Evolutionary conservation across 2,329 filamentous ascomycete species (phyloP), one percentile per base, ranked within the genome.

Genomic region (Cryphonectria naterciae): DNA sequence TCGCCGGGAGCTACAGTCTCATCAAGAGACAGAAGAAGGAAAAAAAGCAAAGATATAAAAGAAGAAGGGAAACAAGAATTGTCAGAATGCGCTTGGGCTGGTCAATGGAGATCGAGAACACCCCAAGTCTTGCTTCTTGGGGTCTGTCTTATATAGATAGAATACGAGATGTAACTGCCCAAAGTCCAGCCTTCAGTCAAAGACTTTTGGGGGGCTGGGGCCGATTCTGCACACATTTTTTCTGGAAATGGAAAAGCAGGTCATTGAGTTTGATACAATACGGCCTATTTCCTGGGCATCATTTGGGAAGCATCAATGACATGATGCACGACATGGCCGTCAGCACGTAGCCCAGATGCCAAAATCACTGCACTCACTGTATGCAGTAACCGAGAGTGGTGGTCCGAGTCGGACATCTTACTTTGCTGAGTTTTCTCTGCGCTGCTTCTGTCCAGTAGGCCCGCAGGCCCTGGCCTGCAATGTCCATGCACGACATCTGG

Each of bases 1-100:
- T 68, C 69, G 39, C 69, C 69, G 49, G 69, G 69, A 70, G 69
- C 41, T 22, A 19, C 4, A 22, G 64, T 68, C 69, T 65, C 61
- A 32, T 70, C 52, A 68, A 70, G 69, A 65, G 65, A 70, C 39
- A n/a, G 22, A 19, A 62, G 3, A 35, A 62, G 3, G 22, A 62
- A 41, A 41, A 8, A 62, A 60, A 39, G 6, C 5, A 39, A n/a
- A 19, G 4, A 32, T 4, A 17, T 4, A 28, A n/a, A 25, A 17
- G 25, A 28, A 32, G 25, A 56, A 56, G 15, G 17, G 54, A 32
- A 58, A 58, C 25, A n/a, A 54, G 2, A 19, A 5, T 8, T 8
- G 25, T 32, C 2, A 58, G 54, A 15, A 28, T 58, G 54, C 15
- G 54, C 28, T 58, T 58, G 0, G 54, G 17, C 4, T 58, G 25